Evolutionary conservation across 495 filamentous ascomycete species (phyloP).

Genomic region (Pyrenopolyporus hunteri): DNA sequence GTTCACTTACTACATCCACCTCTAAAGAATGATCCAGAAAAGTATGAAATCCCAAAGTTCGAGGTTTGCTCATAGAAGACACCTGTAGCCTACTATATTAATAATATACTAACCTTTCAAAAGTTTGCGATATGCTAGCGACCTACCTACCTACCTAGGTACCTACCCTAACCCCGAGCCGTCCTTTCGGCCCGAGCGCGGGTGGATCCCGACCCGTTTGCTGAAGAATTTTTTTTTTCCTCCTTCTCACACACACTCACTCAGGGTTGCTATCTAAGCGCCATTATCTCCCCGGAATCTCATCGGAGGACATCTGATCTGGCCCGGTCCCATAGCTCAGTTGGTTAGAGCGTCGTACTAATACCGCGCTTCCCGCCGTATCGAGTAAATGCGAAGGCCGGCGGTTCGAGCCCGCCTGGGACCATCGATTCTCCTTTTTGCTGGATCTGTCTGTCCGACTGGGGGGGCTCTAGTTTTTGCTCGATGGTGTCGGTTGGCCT

Average conservation of each 20-base stretch:
- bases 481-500: no score
- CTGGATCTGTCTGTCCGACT: no score
- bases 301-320: not conserved
- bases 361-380: not conserved
- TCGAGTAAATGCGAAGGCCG: slow-evolving; percentile 25
- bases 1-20: no score
- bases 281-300: not conserved
- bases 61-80: no score
- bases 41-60: no score
- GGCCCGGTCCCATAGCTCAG: slow-evolving; percentile 27
- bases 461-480: no score
- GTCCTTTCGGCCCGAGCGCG: not conserved
- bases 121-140: not conserved
- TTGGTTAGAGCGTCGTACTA: slow-evolving; percentile 32
- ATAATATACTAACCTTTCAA: no score
- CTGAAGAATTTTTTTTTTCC: not conserved
- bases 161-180: not conserved
- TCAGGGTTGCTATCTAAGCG: not conserved
- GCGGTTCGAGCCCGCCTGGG: slow-evolving; percentile 28
- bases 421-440: slow-evolving; percentile 5
- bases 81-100: no score
- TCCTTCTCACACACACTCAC: no score
- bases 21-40: no score
- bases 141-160: not conserved
- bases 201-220: not conserved